These are phyloP conservation scores for Artemisia annua DNA, from an alignment of 129 eudicot genomes.

Conservation along the genomic window DNA sequence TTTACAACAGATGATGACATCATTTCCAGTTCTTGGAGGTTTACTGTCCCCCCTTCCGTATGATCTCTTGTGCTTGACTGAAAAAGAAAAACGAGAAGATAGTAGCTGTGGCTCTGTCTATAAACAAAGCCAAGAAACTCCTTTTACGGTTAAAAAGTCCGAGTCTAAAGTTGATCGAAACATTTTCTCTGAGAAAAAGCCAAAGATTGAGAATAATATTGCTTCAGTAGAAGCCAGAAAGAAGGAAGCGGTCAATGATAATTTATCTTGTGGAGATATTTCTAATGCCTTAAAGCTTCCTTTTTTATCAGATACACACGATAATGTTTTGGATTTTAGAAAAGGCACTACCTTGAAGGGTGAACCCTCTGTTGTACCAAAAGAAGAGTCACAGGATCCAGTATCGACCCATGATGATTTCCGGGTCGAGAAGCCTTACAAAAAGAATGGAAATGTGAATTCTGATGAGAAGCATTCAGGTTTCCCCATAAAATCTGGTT, in stretches of 20 bases:
- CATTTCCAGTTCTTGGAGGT: conserved; percentile 54
- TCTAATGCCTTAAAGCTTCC: conserved; percentile 66
- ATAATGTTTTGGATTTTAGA: conserved; percentile 33
- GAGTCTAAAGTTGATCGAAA: conserved; percentile 42
- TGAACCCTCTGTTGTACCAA: conserved; percentile 31
- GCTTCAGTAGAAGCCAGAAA: conserved; percentile 26
- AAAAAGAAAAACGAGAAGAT: conserved; percentile 47
- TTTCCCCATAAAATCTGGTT: conserved; percentile 38
- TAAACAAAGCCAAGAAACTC: conserved; percentile 42
- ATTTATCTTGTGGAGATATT: conserved; percentile 57
- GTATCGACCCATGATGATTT: conserved; percentile 32
- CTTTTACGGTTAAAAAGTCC: conserved; percentile 36
- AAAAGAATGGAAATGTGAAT: conserved; percentile 34
- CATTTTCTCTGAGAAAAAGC: conserved; percentile 40
- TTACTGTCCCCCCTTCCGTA: conserved; percentile 72
- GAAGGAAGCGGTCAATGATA: conserved; percentile 37
- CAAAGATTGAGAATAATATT: conserved; percentile 36
- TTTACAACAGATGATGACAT: conserved; percentile 80
- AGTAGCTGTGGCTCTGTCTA: conserved; percentile 41
- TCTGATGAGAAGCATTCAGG: conserved; percentile 29
- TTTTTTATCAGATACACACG: conserved; percentile 47
- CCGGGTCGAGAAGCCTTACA: conserved; percentile 43
- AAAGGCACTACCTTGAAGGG: conserved; percentile 37
- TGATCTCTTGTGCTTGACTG: conserved; percentile 44
- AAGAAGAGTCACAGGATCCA: conserved; percentile 47